Conservation (phyloP, 2,329 filamentous ascomycete species). For the Colletotrichum orbiculare region DNA sequence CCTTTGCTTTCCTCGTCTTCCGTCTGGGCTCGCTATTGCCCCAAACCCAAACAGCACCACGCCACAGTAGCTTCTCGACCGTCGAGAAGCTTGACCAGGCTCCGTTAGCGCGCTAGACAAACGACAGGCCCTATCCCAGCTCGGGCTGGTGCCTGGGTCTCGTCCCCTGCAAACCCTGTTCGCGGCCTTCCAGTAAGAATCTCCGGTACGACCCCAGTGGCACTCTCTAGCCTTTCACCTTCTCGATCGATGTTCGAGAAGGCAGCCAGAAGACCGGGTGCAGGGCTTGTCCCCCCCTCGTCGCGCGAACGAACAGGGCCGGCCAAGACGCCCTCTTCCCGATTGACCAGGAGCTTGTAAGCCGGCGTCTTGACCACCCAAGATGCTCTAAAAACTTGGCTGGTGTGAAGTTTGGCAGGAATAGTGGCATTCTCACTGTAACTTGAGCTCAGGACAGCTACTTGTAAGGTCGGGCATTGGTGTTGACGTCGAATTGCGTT, state of each 20-base stretch:
- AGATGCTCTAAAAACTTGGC: too few species aligned
- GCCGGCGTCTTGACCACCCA: too few species aligned
- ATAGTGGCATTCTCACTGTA: too few species aligned
- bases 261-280: slow-evolving; percentile 30
- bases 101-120: background rate
- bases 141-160: slow-evolving; percentile 14
- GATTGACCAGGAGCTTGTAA: too few species aligned
- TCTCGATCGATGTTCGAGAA: slow-evolving; percentile 39
- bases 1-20: too few species aligned
- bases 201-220: slow-evolving; percentile 15
- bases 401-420: too few species aligned
- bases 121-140: background rate
- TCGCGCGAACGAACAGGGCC: slow-evolving; percentile 12
- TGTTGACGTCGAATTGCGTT: too few species aligned
- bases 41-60: background rate
- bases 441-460: too few species aligned
- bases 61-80: too few species aligned
- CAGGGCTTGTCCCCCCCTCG: slow-evolving; percentile 13
- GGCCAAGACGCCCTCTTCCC: slow-evolving; percentile 10
- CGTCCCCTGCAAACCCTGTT: slow-evolving; percentile 35
- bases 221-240: slow-evolving; percentile 26
- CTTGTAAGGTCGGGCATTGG: too few species aligned
- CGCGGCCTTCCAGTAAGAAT: slow-evolving; percentile 28
- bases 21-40: slow-evolving; percentile 1
- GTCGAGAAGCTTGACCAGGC: too few species aligned